phyloP scores from a whole-genome alignment of 1,284 basidiomycete species.

The Sanghuangporus weigelae region DNA sequence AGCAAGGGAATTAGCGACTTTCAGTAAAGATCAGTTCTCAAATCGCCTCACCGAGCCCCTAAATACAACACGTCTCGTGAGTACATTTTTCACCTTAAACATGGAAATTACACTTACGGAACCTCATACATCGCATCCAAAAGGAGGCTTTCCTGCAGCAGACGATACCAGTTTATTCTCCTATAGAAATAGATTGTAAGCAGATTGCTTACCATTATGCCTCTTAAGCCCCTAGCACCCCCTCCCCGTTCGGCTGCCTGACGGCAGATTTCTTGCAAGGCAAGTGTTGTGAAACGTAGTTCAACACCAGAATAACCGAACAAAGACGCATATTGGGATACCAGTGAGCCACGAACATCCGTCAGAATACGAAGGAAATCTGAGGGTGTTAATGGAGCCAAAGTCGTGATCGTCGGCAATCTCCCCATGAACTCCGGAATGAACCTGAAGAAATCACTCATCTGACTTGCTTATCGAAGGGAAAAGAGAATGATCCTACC shows the following conservation, averaged over 20 bases:
- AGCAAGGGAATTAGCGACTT: slow-evolving; percentile 12
- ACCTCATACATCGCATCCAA: slow-evolving; percentile 89
- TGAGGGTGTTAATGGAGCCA: slow-evolving; percentile 63
- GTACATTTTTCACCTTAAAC: background rate
- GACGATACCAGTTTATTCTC: slow-evolving; percentile 31
- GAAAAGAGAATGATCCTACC: slow-evolving; percentile 35
- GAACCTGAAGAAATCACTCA: slow-evolving; percentile 43
- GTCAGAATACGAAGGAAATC: slow-evolving; percentile 89
- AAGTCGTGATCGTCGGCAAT: slow-evolving; percentile 80
- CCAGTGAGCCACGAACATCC: slow-evolving; percentile 85
- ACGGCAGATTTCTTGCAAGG: slow-evolving; percentile 71
- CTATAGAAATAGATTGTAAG: slow-evolving; percentile 1
- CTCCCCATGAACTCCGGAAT: slow-evolving; percentile 95
- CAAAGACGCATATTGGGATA: slow-evolving; percentile 84
- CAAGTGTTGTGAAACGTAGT: slow-evolving; percentile 73
- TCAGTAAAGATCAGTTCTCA: background rate
- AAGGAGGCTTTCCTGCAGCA: slow-evolving; percentile 54
- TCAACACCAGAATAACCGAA: slow-evolving; percentile 81
- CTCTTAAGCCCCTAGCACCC: slow-evolving; percentile 84
- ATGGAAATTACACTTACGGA: slow-evolving; percentile 57
- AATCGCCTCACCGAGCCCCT: slow-evolving; percentile 41
- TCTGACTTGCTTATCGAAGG: background rate
- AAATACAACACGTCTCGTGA: background rate
- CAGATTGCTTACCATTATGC: slow-evolving; percentile 67
- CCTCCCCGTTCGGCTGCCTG: slow-evolving; percentile 78